These are phyloP conservation scores for Onygenales sp. DNA, from an alignment of 2,329 filamentous ascomycete species.

Conservation along the genomic window DNA sequence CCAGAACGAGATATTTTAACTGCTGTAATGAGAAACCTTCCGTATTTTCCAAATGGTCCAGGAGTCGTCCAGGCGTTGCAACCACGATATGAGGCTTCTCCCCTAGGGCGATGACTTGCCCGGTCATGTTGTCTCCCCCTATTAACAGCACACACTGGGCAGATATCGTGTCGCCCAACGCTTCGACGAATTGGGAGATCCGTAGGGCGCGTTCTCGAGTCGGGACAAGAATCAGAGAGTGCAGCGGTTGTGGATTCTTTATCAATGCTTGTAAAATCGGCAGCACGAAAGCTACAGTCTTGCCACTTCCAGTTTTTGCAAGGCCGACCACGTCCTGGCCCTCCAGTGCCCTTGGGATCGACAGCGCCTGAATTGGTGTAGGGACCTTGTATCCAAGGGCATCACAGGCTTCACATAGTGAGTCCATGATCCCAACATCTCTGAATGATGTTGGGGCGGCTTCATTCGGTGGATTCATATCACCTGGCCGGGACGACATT, in stretches of 20 bases:
- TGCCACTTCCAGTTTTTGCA: slow-evolving; percentile 91
- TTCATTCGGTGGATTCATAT: not conserved
- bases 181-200: slow-evolving; percentile 80
- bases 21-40: slow-evolving; percentile 81
- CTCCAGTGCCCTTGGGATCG: slow-evolving; percentile 71
- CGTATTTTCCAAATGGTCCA: slow-evolving; percentile 93
- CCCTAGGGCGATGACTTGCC: slow-evolving; percentile 81
- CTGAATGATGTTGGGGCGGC: slow-evolving; percentile 32
- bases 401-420: slow-evolving; percentile 79
- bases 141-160: slow-evolving; percentile 79
- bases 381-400: slow-evolving; percentile 73
- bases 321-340: slow-evolving; percentile 84
- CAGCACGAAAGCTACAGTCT: slow-evolving; percentile 88
- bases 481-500: not conserved
- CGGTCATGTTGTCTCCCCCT: slow-evolving; percentile 91
- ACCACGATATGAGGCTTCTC: slow-evolving; percentile 94
- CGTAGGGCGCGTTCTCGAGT: slow-evolving; percentile 90
- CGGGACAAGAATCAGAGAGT: slow-evolving; percentile 82
- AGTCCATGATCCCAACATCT: slow-evolving; percentile 62
- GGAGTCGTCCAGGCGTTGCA: slow-evolving; percentile 75
- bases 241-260: slow-evolving; percentile 74
- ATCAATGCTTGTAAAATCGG: slow-evolving; percentile 87
- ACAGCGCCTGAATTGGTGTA: slow-evolving; percentile 78
- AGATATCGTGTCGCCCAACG: slow-evolving; percentile 76
- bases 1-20: slow-evolving; percentile 85